Evolutionary conservation across 139 green algal genomes (phyloP).

Genomic region (Volvox africanus): DNA sequence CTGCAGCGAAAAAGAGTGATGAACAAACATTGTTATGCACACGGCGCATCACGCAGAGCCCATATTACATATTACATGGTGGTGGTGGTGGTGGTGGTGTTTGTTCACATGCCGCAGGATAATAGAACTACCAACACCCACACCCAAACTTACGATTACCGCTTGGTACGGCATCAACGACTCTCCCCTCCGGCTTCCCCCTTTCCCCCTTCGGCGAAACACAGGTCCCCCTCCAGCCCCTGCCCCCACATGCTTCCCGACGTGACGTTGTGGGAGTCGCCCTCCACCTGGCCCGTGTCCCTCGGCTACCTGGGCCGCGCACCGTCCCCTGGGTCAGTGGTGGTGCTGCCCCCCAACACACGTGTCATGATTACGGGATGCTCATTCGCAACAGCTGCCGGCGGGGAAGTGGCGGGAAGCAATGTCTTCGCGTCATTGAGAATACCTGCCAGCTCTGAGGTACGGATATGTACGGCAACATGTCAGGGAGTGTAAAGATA

Average conservation of each 20-base stretch:
- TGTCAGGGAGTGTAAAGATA: not conserved
- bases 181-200: not conserved
- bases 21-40: not conserved
- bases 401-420: not conserved
- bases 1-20: too few species aligned
- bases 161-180: not conserved
- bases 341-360: constrained; percentile 50
- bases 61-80: too few species aligned
- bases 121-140: not conserved
- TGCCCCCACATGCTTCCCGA: constrained; percentile 49
- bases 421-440: constrained; percentile 47
- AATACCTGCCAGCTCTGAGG: constrained; percentile 50
- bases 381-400: constrained; percentile 26
- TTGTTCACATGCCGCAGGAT: not conserved
- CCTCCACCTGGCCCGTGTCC: constrained; percentile 16
- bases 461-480: too few species aligned
- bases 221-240: not conserved
- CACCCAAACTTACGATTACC: not conserved
- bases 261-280: constrained; percentile 35
- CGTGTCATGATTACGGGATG: constrained; percentile 55
- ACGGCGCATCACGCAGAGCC: not conserved
- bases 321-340: constrained; percentile 19
- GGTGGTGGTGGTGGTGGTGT: too few species aligned
- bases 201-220: too few species aligned
- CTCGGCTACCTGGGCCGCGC: not conserved